Percentiles rank a stretch among this genome's conserved stretches.
phyloP scores from a whole-genome alignment of 176 grass and related monocot species.

The Phragmites australis region DNA sequence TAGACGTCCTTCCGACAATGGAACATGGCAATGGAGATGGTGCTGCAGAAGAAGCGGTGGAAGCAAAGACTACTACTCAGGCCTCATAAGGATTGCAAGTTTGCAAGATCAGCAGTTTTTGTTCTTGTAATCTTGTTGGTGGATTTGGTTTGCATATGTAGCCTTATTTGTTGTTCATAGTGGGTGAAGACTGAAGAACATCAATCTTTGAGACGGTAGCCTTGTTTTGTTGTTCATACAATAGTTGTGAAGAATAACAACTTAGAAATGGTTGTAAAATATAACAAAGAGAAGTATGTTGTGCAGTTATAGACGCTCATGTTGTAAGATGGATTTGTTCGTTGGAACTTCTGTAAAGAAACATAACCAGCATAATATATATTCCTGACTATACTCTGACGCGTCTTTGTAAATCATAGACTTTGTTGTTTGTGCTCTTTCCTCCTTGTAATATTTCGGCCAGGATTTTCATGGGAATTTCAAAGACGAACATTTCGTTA shows the following conservation, averaged over 20 bases:
- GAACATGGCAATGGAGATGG: constrained; percentile 28
- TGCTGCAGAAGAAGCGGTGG: constrained; percentile 11
- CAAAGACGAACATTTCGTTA: too few relatives aligned
- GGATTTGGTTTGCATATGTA: background rate
- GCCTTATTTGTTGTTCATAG: constrained; percentile 10
- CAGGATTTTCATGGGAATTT: background rate
- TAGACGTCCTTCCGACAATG: background rate
- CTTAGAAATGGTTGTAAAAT: constrained; percentile 37
- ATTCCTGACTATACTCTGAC: background rate
- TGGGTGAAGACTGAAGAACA: background rate
- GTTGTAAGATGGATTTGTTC: constrained; percentile 20
- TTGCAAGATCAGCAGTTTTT: constrained; percentile 9
- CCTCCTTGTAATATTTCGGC: background rate
- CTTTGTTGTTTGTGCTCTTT: background rate
- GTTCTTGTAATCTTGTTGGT: background rate
- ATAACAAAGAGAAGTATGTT: background rate
- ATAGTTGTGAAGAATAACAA: background rate
- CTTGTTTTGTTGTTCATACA: constrained; percentile 2
- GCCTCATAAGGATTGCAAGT: constrained; percentile 10
- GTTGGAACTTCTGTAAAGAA: constrained; percentile 22
- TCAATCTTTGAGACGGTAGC: background rate
- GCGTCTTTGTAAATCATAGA: background rate
- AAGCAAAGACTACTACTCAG: constrained; percentile 7
- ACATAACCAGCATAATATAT: background rate
- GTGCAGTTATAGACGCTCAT: constrained; percentile 20